Percentiles rank a stretch among this genome's conserved stretches.
Conservation (phyloP, 2,329 filamentous ascomycete genomes). For the Xylaria polymorpha region DNA sequence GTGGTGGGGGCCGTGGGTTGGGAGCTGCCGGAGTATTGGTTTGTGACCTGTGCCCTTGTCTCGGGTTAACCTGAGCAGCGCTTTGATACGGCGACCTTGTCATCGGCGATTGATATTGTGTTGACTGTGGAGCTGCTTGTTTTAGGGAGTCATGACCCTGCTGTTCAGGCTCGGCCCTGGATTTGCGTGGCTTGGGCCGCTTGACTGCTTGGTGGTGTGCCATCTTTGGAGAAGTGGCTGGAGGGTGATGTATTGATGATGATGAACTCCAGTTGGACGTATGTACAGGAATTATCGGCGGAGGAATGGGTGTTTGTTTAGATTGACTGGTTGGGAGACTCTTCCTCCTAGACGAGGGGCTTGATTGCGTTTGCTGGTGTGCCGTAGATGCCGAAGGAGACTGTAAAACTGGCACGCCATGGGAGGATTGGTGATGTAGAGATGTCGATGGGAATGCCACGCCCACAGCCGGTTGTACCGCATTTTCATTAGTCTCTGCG, state of each 20-base stretch:
- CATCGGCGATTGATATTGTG: conserved; percentile 48
- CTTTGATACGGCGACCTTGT: conserved; percentile 47
- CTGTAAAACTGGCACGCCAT: conserved; percentile 32
- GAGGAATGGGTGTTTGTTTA: conserved; percentile 43
- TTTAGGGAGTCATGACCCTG: conserved; percentile 40
- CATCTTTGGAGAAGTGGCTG: conserved; percentile 39
- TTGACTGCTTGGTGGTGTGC: conserved; percentile 42
- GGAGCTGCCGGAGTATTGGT: conserved; percentile 46
- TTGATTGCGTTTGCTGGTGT: conserved; percentile 34
- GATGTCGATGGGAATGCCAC: conserved; percentile 34
- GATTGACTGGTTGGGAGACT: conserved; percentile 42
- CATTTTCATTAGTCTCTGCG: conserved; percentile 35
- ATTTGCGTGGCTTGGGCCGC: conserved; percentile 42
- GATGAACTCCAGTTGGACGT: conserved; percentile 41
- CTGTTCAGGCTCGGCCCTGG: conserved; percentile 39
- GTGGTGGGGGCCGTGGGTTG: conserved; percentile 44
- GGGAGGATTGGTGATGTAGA: conserved; percentile 32
- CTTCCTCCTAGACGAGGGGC: conserved; percentile 38
- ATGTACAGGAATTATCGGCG: conserved; percentile 41
- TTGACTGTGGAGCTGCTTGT: conserved; percentile 42
- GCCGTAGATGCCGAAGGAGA: conserved; percentile 18
- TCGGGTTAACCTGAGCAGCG: conserved; percentile 43
- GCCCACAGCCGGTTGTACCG: conserved; percentile 34
- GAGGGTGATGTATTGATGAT: conserved; percentile 33
- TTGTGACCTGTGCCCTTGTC: conserved; percentile 47